phyloP scores from a whole-genome alignment of 441 rosid genomes.

The Populus hybrid region DNA sequence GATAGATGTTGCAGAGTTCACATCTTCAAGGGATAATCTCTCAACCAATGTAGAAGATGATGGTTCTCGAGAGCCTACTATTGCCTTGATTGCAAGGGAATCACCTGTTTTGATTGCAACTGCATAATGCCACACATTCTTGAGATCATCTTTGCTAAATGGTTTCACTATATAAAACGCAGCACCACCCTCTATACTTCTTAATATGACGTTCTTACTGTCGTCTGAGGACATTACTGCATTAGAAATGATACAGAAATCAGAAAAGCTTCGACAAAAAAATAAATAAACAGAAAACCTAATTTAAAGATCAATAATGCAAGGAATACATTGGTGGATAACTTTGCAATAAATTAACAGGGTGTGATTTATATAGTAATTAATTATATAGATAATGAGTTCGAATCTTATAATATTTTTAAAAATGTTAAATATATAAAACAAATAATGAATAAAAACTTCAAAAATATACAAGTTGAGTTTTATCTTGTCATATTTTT shows the following conservation, averaged over 20 bases:
- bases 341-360: background rate
- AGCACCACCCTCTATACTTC: conserved; percentile 57
- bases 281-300: too few relatives aligned
- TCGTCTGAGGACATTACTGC: conserved; percentile 70
- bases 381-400: background rate
- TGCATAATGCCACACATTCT: conserved; percentile 50
- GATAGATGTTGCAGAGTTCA: conserved; percentile 12
- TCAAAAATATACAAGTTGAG: background rate
- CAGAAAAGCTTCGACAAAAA: background rate
- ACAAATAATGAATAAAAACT: too few relatives aligned
- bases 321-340: background rate
- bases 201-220: conserved; percentile 29
- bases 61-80: background rate
- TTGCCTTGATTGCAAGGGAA: conserved; percentile 10
- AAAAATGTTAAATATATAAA: background rate
- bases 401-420: too few relatives aligned
- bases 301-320: background rate
- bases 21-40: conserved; percentile 1
- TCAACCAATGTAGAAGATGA: background rate
- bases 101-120: conserved; percentile 37
- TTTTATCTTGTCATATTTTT: background rate
- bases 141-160: conserved; percentile 37
- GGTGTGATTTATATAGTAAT: background rate
- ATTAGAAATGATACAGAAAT: background rate
- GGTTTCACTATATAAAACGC: conserved; percentile 10